Evolutionary conservation across 768 basidiomycete genomes (phyloP), one percentile per base, ranked within the genome.

Genomic region (Russula dissimulans): DNA sequence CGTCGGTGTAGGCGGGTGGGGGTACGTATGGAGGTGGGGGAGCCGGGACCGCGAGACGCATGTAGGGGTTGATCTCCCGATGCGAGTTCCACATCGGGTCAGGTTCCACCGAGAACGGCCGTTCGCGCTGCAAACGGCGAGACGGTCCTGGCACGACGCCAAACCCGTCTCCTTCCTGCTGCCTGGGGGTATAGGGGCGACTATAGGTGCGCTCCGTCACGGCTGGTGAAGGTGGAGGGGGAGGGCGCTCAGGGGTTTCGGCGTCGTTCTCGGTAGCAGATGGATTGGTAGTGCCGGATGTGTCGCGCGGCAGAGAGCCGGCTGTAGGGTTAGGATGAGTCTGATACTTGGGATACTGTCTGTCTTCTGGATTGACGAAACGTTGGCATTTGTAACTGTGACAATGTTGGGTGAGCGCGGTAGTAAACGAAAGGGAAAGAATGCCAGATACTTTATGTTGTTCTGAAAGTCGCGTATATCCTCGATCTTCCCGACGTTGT

Each of bases 401-500:
- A 34, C 22, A 42, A n/a, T 52, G 5, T 14, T 2, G 3, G 17
- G 11, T 53, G 29, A 52, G 60, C 29, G 11, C 31, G 18, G 22
- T 3, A 9, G 14, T 47, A 5, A 53, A 36, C 22, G n/a, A 17
- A 2, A 12, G 34, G 36, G n/a, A 8, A 10, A 11, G 2, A 7
- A 11, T 15, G 6, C 3, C n/a, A 57, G 50, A 47, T 32, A 57
- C 60, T 61, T 61, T 36, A 29, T 39, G 50, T 39, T 57, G n/a
- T 8, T 42, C 29, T 61, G 60, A 34, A 61, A 50, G 12, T 61
- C 60, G 22, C 56, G 60, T 18, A 57, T 26, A 3, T 61, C 60
- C 31, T 61, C 60, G 44, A 56, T 43, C 50, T 61, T 61, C 43
- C 60, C 60, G 39, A 61, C 50, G 12, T 61, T 61, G 51, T 61